Evolutionary conservation across 2,329 filamentous ascomycete species (phyloP), one percentile per base, ranked within the genome.

Genomic region (Phaeosphaeria sp.): DNA sequence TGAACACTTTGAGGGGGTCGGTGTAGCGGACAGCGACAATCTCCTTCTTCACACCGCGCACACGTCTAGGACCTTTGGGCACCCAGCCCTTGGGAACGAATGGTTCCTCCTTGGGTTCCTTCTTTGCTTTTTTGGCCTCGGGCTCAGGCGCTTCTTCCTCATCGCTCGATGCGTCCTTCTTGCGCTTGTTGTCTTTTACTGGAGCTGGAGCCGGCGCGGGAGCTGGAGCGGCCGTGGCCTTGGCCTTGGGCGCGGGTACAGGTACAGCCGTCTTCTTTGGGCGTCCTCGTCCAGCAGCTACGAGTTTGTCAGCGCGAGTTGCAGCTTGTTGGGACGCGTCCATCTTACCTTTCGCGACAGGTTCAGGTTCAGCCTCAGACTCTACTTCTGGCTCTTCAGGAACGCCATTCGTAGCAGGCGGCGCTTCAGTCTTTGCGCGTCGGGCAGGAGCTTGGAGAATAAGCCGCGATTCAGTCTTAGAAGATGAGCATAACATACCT

Each of bases 1-100:
- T 90, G 71, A 89, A 94, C 58, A 95, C 81, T 69, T 93, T 87
- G 57, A 95, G 83, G 23, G 82, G 80, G 64, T 87, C 77, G 0
- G 82, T 86, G 61, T 73, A 76, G 4, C 90, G 90, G 17, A 84
- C 81, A 22, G 84, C 74, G 75, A 92, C 93, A 78, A 91, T 86
- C 58, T 84, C 72, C 4, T 58, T 73, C 67, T 76, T 77, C 60
- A 67, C 66, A 47, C 73, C 73, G 48, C 65, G 64, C 49, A 61
- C 54, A 17, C 73, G 73, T 13, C 70, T 65, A 13, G 74, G 71
- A 22, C 72, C 73, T 53, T 75, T 76, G 59, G 55, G 30, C 9
- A 60, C 33, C 30, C 30, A 36, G 30, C 30, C 30, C 13, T 36
- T 36, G 30, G 30, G 30, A 36, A 15, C 30, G 30, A 36, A 36